Percentiles rank a stretch among this genome's conserved stretches.
These are phyloP conservation scores for Pelargonium cotyledonis DNA, from an alignment of 441 rosid species.

Conservation along the genomic window DNA sequence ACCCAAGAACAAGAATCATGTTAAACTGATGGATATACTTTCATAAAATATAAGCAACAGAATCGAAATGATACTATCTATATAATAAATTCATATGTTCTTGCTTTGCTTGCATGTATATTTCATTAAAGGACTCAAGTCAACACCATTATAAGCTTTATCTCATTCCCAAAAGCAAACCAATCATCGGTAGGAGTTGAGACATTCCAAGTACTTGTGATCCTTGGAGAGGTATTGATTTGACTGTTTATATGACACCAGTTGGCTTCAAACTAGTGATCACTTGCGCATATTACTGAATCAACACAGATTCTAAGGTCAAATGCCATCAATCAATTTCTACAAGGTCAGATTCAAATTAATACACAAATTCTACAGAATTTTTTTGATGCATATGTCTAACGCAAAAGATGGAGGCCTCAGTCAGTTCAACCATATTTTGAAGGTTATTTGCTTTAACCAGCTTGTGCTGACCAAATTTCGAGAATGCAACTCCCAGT, in stretches of 20 bases:
- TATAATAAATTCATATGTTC: not conserved
- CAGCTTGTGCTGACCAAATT: slow-evolving; percentile 97
- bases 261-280: slow-evolving; percentile 86
- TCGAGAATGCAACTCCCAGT: slow-evolving; percentile 97
- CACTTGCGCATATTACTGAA: slow-evolving; percentile 92
- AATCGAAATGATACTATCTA: no score
- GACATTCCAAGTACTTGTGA: not conserved
- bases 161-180: slow-evolving; percentile 60
- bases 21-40: no score
- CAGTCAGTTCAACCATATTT: slow-evolving; percentile 69
- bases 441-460: slow-evolving; percentile 71
- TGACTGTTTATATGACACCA: slow-evolving; percentile 72
- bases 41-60: no score
- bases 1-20: no score
- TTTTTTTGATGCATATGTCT: no score
- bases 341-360: slow-evolving; percentile 5
- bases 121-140: slow-evolving; percentile 69
- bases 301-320: slow-evolving; percentile 98
- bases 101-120: slow-evolving; percentile 64
- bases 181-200: slow-evolving; percentile 42
- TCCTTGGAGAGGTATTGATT: not conserved
- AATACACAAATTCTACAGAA: not conserved
- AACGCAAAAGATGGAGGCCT: slow-evolving; percentile 16
- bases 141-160: slow-evolving; percentile 62
- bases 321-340: slow-evolving; percentile 44